These are phyloP conservation scores for Ceraceosorus bombacis DNA, from an alignment of 1,284 basidiomycete species.

Conservation along the genomic window DNA sequence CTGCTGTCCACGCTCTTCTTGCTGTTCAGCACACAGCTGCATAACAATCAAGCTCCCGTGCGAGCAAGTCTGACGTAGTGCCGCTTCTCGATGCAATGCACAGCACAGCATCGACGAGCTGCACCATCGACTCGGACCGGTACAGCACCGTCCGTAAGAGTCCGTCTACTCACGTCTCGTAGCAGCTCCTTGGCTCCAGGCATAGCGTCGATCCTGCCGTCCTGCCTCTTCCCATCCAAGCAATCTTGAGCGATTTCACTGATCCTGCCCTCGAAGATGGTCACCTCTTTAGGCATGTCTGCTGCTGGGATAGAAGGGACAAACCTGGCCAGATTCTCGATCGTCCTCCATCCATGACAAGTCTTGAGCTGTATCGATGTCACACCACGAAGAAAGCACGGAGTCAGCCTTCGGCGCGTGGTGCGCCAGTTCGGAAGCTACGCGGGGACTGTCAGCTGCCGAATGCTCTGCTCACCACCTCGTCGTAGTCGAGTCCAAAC, in stretches of 20 bases:
- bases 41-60: not conserved
- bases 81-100: no score
- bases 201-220: conserved; percentile 42
- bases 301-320: conserved; percentile 33
- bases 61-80: no score
- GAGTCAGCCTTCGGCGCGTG: no score
- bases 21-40: not conserved
- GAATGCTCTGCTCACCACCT: conserved; percentile 20
- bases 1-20: not conserved
- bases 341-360: conserved; percentile 42
- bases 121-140: no score
- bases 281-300: conserved; percentile 30
- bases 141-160: no score
- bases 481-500: conserved; percentile 41
- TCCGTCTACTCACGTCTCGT: conserved; percentile 20
- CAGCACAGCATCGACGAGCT: no score
- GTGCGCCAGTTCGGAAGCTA: no score
- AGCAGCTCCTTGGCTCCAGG: conserved; percentile 41
- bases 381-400: no score
- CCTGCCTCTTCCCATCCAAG: not conserved
- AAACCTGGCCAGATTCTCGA: conserved; percentile 43
- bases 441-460: no score
- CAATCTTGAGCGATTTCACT: conserved; percentile 35
- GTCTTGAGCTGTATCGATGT: conserved; percentile 24
- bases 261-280: conserved; percentile 41